Evolutionary conservation across 2,329 filamentous ascomycete species (phyloP).

Genomic region (Rhynchosporium agropyri): DNA sequence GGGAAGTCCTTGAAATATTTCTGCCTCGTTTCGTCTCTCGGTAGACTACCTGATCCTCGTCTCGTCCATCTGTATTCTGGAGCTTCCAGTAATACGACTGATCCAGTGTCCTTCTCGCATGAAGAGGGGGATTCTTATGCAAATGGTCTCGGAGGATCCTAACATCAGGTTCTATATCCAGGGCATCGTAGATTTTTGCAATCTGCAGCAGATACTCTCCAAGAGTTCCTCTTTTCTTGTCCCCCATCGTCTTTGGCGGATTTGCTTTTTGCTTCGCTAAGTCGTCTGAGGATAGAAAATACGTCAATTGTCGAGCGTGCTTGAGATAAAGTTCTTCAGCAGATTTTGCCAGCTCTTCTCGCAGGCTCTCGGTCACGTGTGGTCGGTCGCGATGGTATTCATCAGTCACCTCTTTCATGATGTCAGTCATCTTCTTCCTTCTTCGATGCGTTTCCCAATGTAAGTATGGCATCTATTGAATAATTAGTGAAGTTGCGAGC

Average conservation of each 20-base stretch:
- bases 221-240: constrained; percentile 10
- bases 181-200: constrained; percentile 29
- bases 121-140: constrained; percentile 41
- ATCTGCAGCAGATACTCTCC: constrained; percentile 29
- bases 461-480: constrained; percentile 37
- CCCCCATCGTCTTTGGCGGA: background rate
- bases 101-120: constrained; percentile 50
- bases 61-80: constrained; percentile 44
- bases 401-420: constrained; percentile 21
- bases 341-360: constrained; percentile 7
- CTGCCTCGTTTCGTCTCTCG: constrained; percentile 27
- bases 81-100: constrained; percentile 49
- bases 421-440: constrained; percentile 24
- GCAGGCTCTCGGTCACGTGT: constrained; percentile 21
- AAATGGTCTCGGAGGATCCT: constrained; percentile 29
- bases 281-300: background rate
- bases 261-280: background rate
- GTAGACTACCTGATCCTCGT: constrained; percentile 39
- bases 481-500: background rate
- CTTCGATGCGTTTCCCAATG: constrained; percentile 39
- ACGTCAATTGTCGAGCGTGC: constrained; percentile 12
- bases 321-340: constrained; percentile 9
- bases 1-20: constrained; percentile 20
- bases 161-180: constrained; percentile 32
- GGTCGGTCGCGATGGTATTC: constrained; percentile 12